Evolutionary conservation across 139 green algal genomes (phyloP).

Genomic region (Raphidocelis subcapitata): DNA sequence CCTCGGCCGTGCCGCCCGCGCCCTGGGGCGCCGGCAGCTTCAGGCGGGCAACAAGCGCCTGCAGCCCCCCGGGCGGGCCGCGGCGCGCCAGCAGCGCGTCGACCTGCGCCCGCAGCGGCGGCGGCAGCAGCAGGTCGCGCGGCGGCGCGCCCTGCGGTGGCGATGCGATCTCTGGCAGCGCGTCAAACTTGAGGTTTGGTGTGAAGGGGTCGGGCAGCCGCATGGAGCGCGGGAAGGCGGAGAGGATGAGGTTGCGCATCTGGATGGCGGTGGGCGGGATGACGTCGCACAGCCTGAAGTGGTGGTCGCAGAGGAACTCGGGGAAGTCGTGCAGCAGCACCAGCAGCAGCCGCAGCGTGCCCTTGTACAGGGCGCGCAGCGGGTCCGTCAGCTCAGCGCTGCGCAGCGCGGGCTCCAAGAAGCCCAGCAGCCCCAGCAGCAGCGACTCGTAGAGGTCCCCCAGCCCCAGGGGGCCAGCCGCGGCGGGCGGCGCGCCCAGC

Average conservation of each 20-base stretch:
- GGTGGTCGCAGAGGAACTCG: conserved; percentile 98
- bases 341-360: conserved; percentile 94
- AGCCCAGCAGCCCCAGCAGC: conserved; percentile 80
- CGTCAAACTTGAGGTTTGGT: conserved; percentile 96
- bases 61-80: too few species aligned
- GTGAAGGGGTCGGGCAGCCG: conserved; percentile 98
- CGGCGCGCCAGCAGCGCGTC: conserved; percentile 55
- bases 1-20: neutral
- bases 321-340: conserved; percentile 99
- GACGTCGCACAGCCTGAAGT: conserved; percentile 92
- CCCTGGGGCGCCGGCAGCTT: too few species aligned
- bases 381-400: conserved; percentile 80
- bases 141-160: conserved; percentile 74
- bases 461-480: conserved; percentile 65
- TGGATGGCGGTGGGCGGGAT: conserved; percentile 95
- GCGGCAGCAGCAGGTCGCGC: conserved; percentile 60
- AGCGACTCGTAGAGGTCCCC: conserved; percentile 35
- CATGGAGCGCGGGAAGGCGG: conserved; percentile 97
- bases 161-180: conserved; percentile 90
- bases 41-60: too few species aligned
- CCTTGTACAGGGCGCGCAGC: conserved; percentile 92
- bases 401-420: conserved; percentile 97
- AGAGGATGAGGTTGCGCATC: conserved; percentile 98
- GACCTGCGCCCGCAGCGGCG: conserved; percentile 65
- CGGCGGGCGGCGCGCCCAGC: conserved; percentile 62